A percentile compares a stretch with the other conserved stretches of the same genome.
phyloP scores from a whole-genome alignment of 441 rosid species.

The Populus tomentosa region DNA sequence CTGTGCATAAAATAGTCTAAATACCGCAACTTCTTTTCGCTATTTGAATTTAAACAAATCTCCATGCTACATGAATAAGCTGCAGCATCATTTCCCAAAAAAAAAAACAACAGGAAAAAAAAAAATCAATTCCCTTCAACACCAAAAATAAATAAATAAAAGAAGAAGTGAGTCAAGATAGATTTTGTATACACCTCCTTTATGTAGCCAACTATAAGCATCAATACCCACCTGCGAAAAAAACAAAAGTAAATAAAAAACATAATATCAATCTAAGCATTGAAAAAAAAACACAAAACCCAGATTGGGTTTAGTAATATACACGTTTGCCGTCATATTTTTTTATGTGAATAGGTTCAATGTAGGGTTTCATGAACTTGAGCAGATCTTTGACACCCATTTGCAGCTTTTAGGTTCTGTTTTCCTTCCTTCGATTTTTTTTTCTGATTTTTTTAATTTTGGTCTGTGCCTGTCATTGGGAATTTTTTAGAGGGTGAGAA shows the following conservation, averaged over 20 bases:
- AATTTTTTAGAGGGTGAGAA: conserved; percentile 14
- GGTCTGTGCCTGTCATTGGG: background rate
- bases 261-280: background rate
- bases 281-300: background rate
- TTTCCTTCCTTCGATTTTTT: conserved; percentile 1
- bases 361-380: conserved; percentile 78
- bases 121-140: background rate
- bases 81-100: conserved; percentile 20
- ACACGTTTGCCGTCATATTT: conserved; percentile 79
- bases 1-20: conserved; percentile 75
- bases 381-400: conserved; percentile 91
- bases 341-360: conserved; percentile 63
- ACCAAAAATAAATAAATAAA: background rate
- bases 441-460: background rate
- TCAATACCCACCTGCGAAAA: conserved; percentile 79
- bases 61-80: conserved; percentile 96
- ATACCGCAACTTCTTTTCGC: conserved; percentile 58
- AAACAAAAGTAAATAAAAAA: background rate
- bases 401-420: conserved; percentile 12
- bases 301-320: background rate
- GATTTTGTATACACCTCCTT: conserved; percentile 59
- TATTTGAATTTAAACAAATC: conserved; percentile 58
- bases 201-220: conserved; percentile 92
- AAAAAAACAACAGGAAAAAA: background rate
- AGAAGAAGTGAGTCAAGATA: background rate